Percentiles rank a stretch among this genome's conserved stretches.
Evolutionary conservation across 192 early-diverging fungal species (phyloP).

Genomic region (Backusella westeae): DNA sequence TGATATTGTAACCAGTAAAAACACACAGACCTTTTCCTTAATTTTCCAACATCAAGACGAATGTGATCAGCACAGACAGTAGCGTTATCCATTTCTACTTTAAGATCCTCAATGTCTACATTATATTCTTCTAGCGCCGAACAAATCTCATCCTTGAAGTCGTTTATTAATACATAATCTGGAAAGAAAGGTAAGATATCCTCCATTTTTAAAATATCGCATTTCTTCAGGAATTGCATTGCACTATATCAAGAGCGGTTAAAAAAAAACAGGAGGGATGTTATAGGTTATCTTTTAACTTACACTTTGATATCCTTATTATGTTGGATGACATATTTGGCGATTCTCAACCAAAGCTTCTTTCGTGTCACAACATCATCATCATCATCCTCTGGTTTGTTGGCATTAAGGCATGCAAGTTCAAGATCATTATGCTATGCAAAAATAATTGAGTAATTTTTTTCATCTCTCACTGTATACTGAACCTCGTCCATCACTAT

Average conservation of each 20-base stretch:
- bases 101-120: slow-evolving; percentile 80
- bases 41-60: slow-evolving; percentile 79
- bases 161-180: slow-evolving; percentile 94
- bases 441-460: background rate
- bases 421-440: slow-evolving; percentile 79
- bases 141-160: slow-evolving; percentile 95
- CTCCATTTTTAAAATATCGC: slow-evolving; percentile 87
- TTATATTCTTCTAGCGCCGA: slow-evolving; percentile 90
- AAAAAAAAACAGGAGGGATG: background rate
- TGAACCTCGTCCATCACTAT: background rate
- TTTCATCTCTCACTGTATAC: background rate
- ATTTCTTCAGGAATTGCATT: slow-evolving; percentile 77
- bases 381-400: slow-evolving; percentile 82
- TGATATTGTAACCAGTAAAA: background rate
- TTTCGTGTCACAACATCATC: slow-evolving; percentile 72
- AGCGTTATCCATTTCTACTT: slow-evolving; percentile 93
- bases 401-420: slow-evolving; percentile 86
- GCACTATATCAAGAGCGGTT: slow-evolving; percentile 50
- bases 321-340: slow-evolving; percentile 82
- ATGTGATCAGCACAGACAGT: slow-evolving; percentile 89
- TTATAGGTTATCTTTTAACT: slow-evolving; percentile 1
- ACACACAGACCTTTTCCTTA: slow-evolving; percentile 64
- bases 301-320: slow-evolving; percentile 82
- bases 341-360: slow-evolving; percentile 92
- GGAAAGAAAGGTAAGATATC: slow-evolving; percentile 98